Evolutionary conservation across 2,329 filamentous ascomycete genomes (phyloP), one percentile per base, ranked within the genome.

Genomic region (Xylaria arbuscula): DNA sequence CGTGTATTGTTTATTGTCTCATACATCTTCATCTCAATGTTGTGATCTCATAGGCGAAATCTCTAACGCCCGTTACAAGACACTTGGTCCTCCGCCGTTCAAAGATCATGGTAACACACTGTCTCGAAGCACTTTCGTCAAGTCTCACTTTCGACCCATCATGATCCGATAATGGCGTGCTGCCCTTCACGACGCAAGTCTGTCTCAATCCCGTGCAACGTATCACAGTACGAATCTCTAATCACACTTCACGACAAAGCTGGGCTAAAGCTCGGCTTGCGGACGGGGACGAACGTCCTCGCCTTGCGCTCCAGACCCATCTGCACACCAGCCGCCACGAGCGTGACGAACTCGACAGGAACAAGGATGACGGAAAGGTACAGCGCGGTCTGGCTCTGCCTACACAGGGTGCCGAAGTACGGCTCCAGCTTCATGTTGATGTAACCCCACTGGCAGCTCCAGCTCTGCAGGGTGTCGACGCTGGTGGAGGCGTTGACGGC

Each of bases 371-470:
- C 81, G 28, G 84, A 82, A 53, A 90, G 79, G 72, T 85, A 86
- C 34, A 89, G 77, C 1, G 83, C 85, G 4, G 84, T 85, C 74
- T 83, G 82, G 78, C 83, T 88, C 78, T 90, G 83, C 68, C 78
- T 81, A 78, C 88, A 90, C 58, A 90, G 78, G 0, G 83, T 84
- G 17, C 81, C 83, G 74, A 88, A 90, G 74, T 87, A 81, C 36
- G 89, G 88, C 69, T 83, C 78, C 42, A 80, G 75, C 17, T 74
- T 72, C 86, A 90, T 89, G 68, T 79, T 77, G n/a, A 89, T 79
- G 24, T 80, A 74, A 9, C 80, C 78, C 88, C 88, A 90, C 70
- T 87, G 86, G 77, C 88, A 90, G 48, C 83, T 86, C 88, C 88
- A 90, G 77, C 86, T 88, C 74, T 89, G 82, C 11, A 90, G 78